A percentile compares a stretch with the other conserved stretches of the same genome.
Conservation (phyloP, 805 yeast species). For the Diddensiella santjacobensis region DNA sequence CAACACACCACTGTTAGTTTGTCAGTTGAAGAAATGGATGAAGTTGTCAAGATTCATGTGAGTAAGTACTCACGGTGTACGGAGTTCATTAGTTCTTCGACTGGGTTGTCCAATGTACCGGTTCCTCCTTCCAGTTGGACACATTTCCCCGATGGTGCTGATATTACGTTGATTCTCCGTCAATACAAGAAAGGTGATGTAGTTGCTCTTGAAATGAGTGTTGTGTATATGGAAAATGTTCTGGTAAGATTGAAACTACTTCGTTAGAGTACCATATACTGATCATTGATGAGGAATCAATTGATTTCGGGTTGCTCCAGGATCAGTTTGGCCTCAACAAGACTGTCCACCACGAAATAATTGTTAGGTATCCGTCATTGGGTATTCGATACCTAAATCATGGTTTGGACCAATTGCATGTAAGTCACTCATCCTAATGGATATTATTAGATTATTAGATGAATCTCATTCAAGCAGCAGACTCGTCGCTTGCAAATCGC, state of each 20-base stretch:
- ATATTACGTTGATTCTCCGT: background rate
- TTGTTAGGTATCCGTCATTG: slow-evolving; percentile 10
- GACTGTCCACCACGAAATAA: slow-evolving; percentile 2
- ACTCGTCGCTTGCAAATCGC: too few species aligned
- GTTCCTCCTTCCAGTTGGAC: background rate
- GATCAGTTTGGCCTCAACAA: background rate
- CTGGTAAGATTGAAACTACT: too few species aligned
- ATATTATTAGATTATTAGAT: too few species aligned
- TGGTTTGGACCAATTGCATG: slow-evolving; percentile 1
- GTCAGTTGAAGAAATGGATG: too few species aligned
- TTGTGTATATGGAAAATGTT: background rate
- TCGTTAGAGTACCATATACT: too few species aligned
- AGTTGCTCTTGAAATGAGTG: background rate
- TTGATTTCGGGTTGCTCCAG: background rate
- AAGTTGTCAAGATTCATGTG: too few species aligned
- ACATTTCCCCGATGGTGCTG: background rate
- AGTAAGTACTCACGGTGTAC: background rate
- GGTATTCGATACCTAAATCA: slow-evolving; percentile 11
- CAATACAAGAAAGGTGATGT: background rate
- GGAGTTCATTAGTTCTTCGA: background rate
- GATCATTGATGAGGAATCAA: background rate
- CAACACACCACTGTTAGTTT: too few species aligned
- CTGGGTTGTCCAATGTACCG: background rate
- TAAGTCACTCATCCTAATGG: too few species aligned
- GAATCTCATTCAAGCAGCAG: too few species aligned